A percentile compares a stretch with the other conserved stretches of the same genome.
Evolutionary conservation across 139 green algal species (phyloP).

Genomic region (Chlorella sp.): DNA sequence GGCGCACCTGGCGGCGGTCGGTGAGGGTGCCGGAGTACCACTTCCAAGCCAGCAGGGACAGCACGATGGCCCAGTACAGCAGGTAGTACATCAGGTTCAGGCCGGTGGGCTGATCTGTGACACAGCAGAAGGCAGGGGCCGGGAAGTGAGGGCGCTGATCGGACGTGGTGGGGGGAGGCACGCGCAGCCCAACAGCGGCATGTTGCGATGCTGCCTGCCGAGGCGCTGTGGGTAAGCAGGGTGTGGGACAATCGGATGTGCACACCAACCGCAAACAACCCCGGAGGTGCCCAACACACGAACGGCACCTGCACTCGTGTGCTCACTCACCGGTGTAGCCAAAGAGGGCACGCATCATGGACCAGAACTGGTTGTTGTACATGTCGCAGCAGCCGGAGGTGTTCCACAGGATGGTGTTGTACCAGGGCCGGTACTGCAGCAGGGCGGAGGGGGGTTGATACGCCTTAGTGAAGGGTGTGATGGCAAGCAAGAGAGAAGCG

Average conservation of each 20-base stretch:
- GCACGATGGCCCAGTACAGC: slow-evolving; percentile 46
- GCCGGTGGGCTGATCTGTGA: slow-evolving; percentile 38
- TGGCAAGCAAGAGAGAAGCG: no score
- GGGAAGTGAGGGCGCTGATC: no score
- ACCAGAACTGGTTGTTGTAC: slow-evolving; percentile 55
- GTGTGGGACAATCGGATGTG: no score
- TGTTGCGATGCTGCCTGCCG: no score
- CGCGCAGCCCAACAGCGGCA: no score
- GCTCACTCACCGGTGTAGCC: slow-evolving; percentile 54
- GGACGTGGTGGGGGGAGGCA: no score
- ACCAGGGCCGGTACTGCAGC: slow-evolving; percentile 44
- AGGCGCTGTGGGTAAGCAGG: no score
- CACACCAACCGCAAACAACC: no score
- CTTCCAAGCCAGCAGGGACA: slow-evolving; percentile 23
- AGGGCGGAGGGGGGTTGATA: no score
- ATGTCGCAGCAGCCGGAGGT: slow-evolving; percentile 51
- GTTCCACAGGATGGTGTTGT: slow-evolving; percentile 59
- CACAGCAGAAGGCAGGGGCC: neutral
- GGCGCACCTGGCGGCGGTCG: slow-evolving; percentile 14
- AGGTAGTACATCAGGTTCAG: slow-evolving; percentile 48
- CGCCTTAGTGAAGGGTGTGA: no score
- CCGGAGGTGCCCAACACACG: no score
- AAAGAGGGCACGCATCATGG: slow-evolving; percentile 60
- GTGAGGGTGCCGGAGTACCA: slow-evolving; percentile 38
- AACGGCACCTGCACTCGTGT: no score